phyloP scores from a whole-genome alignment of 2,329 filamentous ascomycete genomes.

The Diaporthe longicolla region DNA sequence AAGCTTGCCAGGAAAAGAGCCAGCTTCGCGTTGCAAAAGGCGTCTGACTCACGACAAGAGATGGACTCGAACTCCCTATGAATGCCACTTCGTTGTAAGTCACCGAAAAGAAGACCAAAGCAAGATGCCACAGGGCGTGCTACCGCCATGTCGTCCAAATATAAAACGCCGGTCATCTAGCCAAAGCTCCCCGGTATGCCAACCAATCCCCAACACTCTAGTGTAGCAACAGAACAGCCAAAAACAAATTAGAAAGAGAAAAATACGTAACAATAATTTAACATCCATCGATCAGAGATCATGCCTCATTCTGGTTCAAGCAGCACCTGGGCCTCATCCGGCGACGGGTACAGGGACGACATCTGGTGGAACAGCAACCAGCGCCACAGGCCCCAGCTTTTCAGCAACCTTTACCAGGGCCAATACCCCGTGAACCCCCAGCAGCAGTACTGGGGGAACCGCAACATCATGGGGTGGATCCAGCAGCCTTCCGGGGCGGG shows the following conservation, averaged over 20 bases:
- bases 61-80: neutral
- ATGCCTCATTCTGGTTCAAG: neutral
- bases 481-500: neutral
- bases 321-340: constrained; percentile 4
- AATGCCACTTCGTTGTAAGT: neutral
- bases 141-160: too few relatives aligned
- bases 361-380: constrained; percentile 10
- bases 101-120: neutral
- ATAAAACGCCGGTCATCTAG: neutral
- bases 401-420: constrained; percentile 17
- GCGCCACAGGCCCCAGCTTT: neutral
- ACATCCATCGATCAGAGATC: neutral
- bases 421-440: constrained; percentile 15
- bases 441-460: constrained; percentile 27
- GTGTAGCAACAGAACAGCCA: neutral
- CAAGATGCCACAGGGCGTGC: neutral
- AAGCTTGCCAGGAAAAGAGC: too few relatives aligned
- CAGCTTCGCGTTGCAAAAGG: neutral
- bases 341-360: neutral
- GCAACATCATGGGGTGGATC: constrained; percentile 28
- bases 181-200: too few relatives aligned
- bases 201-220: neutral
- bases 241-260: neutral
- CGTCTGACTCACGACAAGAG: neutral
- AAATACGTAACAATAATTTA: too few relatives aligned